Evolutionary conservation across 768 basidiomycete genomes (phyloP), one percentile per base, ranked within the genome.

Genomic region (Pleurotus giganteus): DNA sequence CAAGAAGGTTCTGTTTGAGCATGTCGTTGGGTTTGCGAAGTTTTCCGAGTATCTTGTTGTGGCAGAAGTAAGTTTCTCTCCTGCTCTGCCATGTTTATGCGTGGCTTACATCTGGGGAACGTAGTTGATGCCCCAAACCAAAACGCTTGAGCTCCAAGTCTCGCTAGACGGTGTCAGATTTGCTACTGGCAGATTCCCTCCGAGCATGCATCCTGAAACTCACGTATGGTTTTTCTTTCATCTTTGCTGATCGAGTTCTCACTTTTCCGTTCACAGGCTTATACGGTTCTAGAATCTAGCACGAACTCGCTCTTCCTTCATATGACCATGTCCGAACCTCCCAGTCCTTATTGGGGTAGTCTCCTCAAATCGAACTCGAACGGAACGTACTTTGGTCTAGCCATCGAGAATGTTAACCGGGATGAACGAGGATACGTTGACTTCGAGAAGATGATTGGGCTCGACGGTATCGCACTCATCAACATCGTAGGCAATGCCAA

Each of bases 351-450:
- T 65, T 98, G 90, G 87, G 97, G 97, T 31, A 89, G 83, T 64
- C 87, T 98, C 60, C 81, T 94, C 57, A 96, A 96, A 70, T 97
- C 95, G 26, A 98, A 99, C 69, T 98, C 90, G 27, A 99, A 99
- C 63, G 97, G 97, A 32, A 99, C 97, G 0, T 98, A 97, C 75
- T 99, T 94, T 66, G 87, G 90, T 19, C 67, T 94, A 9, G 91
- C 94, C 0, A 64, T 91, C 34, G 88, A 91, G 61, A 80, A 94
- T 61, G 97, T 91, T 53, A 98, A 98, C 68, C 82, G 97, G n/a
- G 88, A 99, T 66, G 73, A 82, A 0, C 66, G 73, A 0, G 97
- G 97, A 4, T 98, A 81, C 63, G 95, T 94, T 28, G 96, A 99
- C 68, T 99, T 98, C 61, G 97, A 99, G 74, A 99, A 98, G 77